Percentiles rank a stretch among this genome's conserved stretches.
Evolutionary conservation across 192 early-diverging fungal genomes (phyloP).

Genomic region (Cetraspora pellucida): DNA sequence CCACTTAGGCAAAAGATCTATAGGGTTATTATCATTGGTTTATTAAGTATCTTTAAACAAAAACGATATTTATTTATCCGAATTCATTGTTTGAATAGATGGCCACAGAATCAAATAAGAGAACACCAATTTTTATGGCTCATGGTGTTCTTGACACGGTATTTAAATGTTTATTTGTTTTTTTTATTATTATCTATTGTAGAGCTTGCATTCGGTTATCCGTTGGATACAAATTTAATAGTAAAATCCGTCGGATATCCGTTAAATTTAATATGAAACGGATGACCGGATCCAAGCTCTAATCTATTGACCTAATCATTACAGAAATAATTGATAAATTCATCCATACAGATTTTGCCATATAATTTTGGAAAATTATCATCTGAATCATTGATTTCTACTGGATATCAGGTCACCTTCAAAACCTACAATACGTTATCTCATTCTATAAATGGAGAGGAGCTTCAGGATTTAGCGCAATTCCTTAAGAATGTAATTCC

Average conservation of each 20-base stretch:
- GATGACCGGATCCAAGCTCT: background rate
- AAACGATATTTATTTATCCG: background rate
- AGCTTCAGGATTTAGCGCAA: no score
- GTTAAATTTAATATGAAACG: background rate
- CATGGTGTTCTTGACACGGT: conserved; percentile 80
- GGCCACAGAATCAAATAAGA: conserved; percentile 61
- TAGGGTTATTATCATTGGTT: conserved; percentile 36
- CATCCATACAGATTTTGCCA: no score
- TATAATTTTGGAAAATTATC: no score
- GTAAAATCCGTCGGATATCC: no score
- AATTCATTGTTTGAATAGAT: conserved; percentile 35
- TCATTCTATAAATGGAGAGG: no score
- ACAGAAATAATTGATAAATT: no score
- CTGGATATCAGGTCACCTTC: no score
- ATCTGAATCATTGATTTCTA: no score
- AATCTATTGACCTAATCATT: background rate
- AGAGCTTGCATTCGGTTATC: no score
- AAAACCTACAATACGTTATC: no score
- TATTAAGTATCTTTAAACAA: background rate
- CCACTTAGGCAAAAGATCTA: conserved; percentile 59
- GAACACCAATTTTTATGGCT: conserved; percentile 79
- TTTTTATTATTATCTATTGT: background rate
- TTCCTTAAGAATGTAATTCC: no score
- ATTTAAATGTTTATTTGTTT: background rate
- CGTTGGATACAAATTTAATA: no score